Percentiles rank a stretch among this genome's conserved stretches.
phyloP scores from a whole-genome alignment of 2,329 filamentous ascomycete genomes.

The Pseudocercospora cruenta region DNA sequence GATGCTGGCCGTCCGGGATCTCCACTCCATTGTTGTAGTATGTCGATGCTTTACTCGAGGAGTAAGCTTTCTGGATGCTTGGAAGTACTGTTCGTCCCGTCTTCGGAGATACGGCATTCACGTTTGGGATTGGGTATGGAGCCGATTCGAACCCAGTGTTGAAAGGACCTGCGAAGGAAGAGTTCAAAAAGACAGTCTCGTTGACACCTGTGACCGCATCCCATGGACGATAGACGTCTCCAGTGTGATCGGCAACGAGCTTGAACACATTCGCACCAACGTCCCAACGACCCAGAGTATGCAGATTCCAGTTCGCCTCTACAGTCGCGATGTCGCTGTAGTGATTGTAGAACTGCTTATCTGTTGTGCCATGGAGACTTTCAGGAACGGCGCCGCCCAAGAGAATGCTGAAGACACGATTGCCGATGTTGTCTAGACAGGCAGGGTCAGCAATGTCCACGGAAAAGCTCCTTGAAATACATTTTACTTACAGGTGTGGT shows the following conservation, averaged over 20 bases:
- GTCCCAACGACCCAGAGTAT: conserved; percentile 52
- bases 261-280: conserved; percentile 52
- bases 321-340: conserved; percentile 51
- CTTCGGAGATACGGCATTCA: conserved; percentile 31
- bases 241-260: conserved; percentile 42
- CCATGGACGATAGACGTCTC: conserved; percentile 36
- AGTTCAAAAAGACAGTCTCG: conserved; percentile 38
- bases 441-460: not conserved
- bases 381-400: conserved; percentile 73
- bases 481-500: conserved; percentile 52
- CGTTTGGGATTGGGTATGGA: conserved; percentile 38
- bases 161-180: conserved; percentile 40
- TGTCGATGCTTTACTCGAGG: conserved; percentile 11
- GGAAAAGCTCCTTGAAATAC: not conserved
- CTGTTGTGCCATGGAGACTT: conserved; percentile 67
- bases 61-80: conserved; percentile 34
- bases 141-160: conserved; percentile 31
- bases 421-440: conserved; percentile 57
- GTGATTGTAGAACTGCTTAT: conserved; percentile 62
- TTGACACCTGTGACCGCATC: conserved; percentile 32
- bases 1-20: conserved; percentile 41
- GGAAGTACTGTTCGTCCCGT: conserved; percentile 38
- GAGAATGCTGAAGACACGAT: conserved; percentile 71
- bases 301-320: conserved; percentile 51
- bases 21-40: conserved; percentile 39